Evolutionary conservation across 257 asterid genomes (phyloP).

Genomic region (Ocimum tenuiflorum): DNA sequence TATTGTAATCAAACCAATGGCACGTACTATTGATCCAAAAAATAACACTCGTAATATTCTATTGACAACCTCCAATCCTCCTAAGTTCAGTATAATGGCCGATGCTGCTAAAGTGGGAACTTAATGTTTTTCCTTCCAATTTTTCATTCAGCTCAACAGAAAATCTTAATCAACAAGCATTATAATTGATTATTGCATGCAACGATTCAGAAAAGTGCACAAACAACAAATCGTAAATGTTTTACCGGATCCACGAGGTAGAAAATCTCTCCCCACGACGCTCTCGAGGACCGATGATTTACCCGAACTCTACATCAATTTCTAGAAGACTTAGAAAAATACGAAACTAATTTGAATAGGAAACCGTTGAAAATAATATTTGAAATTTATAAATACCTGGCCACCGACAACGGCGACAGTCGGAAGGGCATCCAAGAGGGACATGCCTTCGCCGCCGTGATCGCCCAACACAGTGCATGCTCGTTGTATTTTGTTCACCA

Average conservation of each 20-base stretch:
- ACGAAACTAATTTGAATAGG: not conserved
- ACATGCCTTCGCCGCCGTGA: conserved; percentile 98
- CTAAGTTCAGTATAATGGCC: not conserved
- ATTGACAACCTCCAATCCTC: conserved; percentile 1
- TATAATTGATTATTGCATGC: too few species aligned
- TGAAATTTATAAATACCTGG: conserved; percentile 41
- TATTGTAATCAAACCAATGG: not conserved
- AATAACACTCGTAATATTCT: not conserved
- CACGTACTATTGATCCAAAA: conserved; percentile 4
- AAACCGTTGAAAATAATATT: not conserved
- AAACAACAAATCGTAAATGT: not conserved
- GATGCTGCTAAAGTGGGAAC: not conserved
- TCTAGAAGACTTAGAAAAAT: not conserved
- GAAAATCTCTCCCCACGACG: conserved; percentile 92
- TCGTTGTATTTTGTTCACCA: conserved; percentile 80
- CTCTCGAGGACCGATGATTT: conserved; percentile 96
- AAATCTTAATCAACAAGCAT: conserved; percentile 11
- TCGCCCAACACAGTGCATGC: conserved; percentile 97
- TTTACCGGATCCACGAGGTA: conserved; percentile 98
- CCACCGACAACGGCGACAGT: conserved; percentile 99
- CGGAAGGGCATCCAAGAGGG: conserved; percentile 99
- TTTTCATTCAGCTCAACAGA: not conserved
- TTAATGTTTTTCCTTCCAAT: not conserved
- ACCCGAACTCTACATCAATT: conserved; percentile 70
- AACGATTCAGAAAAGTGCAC: not conserved